phyloP scores from a whole-genome alignment of 163 green algal species.

The Trebouxiophyceae sp. region DNA sequence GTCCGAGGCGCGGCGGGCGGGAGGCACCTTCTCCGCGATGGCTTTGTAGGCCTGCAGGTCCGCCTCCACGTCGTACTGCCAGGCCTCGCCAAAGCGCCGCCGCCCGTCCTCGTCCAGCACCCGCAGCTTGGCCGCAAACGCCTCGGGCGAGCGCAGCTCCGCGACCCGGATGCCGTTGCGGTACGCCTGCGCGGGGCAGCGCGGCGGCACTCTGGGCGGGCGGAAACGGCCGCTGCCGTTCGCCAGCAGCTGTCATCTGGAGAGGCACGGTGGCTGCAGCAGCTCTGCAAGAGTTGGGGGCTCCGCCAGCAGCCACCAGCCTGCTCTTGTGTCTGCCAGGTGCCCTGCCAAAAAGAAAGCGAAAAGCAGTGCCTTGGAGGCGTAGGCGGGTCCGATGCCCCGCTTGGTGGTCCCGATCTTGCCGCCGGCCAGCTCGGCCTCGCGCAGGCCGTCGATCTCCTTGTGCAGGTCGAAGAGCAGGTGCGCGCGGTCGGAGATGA shows the following conservation, averaged over 20 bases:
- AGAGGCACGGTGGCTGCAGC: too few relatives aligned
- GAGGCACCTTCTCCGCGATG: constrained; percentile 49
- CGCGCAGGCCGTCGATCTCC: constrained; percentile 79
- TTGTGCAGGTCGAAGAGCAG: constrained; percentile 99
- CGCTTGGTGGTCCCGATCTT: constrained; percentile 95
- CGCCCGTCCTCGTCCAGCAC: constrained; percentile 65
- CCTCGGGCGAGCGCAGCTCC: constrained; percentile 65
- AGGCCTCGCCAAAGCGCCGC: constrained; percentile 67
- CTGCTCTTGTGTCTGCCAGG: too few relatives aligned
- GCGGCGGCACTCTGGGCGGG: too few relatives aligned
- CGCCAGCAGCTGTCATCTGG: too few relatives aligned
- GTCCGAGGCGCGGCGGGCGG: not conserved
- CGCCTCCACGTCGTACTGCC: constrained; percentile 80
- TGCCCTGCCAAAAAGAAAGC: constrained; percentile 7
- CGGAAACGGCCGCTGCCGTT: too few relatives aligned
- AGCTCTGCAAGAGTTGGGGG: too few relatives aligned
- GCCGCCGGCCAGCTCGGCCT: constrained; percentile 68
- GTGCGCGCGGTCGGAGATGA: constrained; percentile 89
- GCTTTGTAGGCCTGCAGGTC: constrained; percentile 79
- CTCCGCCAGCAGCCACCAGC: too few relatives aligned
- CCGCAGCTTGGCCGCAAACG: constrained; percentile 68
- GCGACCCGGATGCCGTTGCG: constrained; percentile 90
- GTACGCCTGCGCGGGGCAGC: not conserved
- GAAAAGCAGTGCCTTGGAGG: constrained; percentile 72
- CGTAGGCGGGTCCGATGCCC: constrained; percentile 96